Percentiles rank a stretch among this genome's conserved stretches.
Conservation (phyloP, 2,329 filamentous ascomycete genomes). For the Cylindrodendrum hubeiense region DNA sequence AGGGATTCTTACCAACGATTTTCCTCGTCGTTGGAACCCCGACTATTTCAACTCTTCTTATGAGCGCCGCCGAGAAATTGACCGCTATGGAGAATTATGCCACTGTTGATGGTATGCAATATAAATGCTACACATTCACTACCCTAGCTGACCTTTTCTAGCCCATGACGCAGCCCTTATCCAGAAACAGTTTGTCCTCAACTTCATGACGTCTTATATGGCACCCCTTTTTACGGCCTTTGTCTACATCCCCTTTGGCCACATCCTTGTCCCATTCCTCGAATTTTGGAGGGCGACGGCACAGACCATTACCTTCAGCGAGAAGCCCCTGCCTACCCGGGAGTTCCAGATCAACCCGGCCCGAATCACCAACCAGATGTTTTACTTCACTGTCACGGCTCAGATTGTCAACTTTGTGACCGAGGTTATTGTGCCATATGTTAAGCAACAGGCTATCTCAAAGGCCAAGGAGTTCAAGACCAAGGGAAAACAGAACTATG, state of each 20-base stretch:
- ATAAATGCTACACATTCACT: constrained; percentile 20
- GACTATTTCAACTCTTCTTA: constrained; percentile 80
- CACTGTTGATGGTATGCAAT: constrained; percentile 73
- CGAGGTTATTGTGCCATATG: constrained; percentile 86
- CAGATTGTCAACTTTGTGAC: constrained; percentile 89
- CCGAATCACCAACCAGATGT: constrained; percentile 89
- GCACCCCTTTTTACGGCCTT: constrained; percentile 94
- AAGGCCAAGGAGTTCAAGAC: constrained; percentile 83
- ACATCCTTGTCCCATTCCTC: constrained; percentile 85
- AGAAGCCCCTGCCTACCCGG: constrained; percentile 74
- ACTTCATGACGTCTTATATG: constrained; percentile 96
- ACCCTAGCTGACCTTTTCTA: constrained; percentile 45
- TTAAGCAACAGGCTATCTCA: constrained; percentile 82
- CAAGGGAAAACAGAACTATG: constrained; percentile 68
- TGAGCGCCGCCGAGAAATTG: constrained; percentile 79
- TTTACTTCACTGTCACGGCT: constrained; percentile 95
- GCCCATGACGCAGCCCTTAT: constrained; percentile 87
- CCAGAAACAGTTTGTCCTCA: constrained; percentile 93
- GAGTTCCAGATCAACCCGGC: constrained; percentile 86
- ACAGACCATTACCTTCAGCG: constrained; percentile 79
- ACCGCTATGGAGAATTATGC: constrained; percentile 94
- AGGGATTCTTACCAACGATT: constrained; percentile 90
- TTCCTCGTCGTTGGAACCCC: constrained; percentile 87
- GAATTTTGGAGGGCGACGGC: constrained; percentile 84
- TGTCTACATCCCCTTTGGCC: constrained; percentile 92